Evolutionary conservation across 192 early-diverging fungal species (phyloP).

Genomic region (Backusella macrospora): DNA sequence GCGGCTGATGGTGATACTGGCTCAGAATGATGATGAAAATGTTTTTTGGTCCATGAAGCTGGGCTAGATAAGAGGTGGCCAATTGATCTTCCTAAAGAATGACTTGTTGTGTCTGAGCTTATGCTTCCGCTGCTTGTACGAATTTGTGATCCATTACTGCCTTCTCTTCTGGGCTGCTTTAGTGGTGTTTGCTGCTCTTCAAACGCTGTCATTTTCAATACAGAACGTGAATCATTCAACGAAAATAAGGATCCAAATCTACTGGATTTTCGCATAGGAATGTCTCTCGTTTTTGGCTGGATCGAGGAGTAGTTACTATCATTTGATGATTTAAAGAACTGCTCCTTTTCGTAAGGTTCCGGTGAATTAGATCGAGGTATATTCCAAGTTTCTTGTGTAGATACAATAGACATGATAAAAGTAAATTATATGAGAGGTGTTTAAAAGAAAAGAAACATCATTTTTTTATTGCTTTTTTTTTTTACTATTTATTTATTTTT

Average conservation of each 20-base stretch:
- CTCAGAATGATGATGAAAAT: slow-evolving; percentile 1
- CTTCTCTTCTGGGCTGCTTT: neutral
- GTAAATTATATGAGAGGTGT: neutral
- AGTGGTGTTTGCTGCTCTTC: neutral
- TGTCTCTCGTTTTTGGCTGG: neutral
- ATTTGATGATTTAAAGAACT: neutral
- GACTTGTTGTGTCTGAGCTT: neutral
- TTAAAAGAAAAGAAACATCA: slow-evolving; percentile 11
- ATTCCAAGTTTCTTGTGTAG: neutral
- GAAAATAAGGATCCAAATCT: slow-evolving; percentile 10
- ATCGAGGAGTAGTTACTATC: slow-evolving; percentile 1
- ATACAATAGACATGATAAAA: slow-evolving; percentile 9
- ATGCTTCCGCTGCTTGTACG: neutral
- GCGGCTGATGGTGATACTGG: slow-evolving; percentile 10
- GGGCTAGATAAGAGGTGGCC: neutral
- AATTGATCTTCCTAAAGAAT: neutral
- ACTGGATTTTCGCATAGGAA: slow-evolving; percentile 10
- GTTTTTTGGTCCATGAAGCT: slow-evolving; percentile 8
- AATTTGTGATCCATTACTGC: neutral
- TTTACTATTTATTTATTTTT: neutral
- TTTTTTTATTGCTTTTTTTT: neutral
- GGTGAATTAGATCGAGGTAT: neutral
- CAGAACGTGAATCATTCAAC: neutral
- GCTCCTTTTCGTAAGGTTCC: neutral
- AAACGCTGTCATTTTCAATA: neutral